A percentile compares a stretch with the other conserved stretches of the same genome.
Evolutionary conservation across 345 rosid genomes (phyloP).

Genomic region (Ceriops zippeliana): DNA sequence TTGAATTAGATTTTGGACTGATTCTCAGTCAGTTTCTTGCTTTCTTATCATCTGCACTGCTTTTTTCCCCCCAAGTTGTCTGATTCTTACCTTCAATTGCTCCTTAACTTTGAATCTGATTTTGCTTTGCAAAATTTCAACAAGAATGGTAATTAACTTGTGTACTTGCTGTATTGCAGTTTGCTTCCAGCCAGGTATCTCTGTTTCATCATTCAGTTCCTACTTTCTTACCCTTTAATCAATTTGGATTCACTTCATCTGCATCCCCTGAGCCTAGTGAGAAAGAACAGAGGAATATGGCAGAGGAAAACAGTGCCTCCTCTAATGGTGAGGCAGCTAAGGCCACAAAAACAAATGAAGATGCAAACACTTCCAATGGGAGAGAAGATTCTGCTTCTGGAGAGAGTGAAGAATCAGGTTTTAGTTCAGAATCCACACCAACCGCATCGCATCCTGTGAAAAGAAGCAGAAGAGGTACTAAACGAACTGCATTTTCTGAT

Average conservation of each 20-base stretch:
- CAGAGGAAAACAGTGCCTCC: conserved; percentile 15
- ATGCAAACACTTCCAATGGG: conserved; percentile 23
- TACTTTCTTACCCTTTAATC: conserved; percentile 37
- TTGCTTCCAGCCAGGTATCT: conserved; percentile 40
- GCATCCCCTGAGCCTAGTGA: conserved; percentile 52
- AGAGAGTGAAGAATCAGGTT: conserved; percentile 40
- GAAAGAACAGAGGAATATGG: conserved; percentile 38
- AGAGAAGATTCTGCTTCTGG: conserved; percentile 21
- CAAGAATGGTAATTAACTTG: background rate
- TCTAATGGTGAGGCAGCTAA: conserved; percentile 23
- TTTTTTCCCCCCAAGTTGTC: no score
- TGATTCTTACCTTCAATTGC: no score
- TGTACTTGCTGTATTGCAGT: conserved; percentile 26
- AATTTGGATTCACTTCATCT: conserved; percentile 57
- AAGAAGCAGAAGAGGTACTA: conserved; percentile 38
- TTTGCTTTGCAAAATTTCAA: no score
- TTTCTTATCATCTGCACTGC: no score
- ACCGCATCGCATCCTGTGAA: conserved; percentile 26
- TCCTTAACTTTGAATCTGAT: no score
- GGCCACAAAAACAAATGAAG: conserved; percentile 24
- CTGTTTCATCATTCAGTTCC: conserved; percentile 36
- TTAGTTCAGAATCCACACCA: conserved; percentile 25
- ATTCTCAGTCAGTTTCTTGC: no score
- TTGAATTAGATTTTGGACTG: no score
- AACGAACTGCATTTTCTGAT: conserved; percentile 49